Conservation (phyloP, 805 yeast species). For the Scheffersomyces spartinae region DNA sequence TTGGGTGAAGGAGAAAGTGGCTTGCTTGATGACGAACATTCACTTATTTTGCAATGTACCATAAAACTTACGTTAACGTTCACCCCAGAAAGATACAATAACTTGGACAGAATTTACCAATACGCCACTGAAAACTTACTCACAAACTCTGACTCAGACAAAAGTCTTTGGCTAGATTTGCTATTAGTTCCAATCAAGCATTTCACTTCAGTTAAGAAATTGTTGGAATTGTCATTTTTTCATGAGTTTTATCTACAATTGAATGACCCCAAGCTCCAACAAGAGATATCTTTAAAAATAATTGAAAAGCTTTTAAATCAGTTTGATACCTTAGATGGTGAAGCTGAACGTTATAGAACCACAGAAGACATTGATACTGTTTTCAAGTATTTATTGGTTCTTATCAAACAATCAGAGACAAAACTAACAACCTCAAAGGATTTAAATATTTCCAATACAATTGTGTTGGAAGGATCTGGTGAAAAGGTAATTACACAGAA, state of each 20-base stretch:
- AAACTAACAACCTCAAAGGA: conserved; percentile 22
- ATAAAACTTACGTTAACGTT: conserved; percentile 52
- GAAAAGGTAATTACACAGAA: conserved; percentile 22
- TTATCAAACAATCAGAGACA: conserved; percentile 31
- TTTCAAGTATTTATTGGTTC: conserved; percentile 44
- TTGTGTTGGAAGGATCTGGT: conserved; percentile 17
- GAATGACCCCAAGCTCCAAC: conserved; percentile 41
- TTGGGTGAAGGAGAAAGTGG: conserved; percentile 50
- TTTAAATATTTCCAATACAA: conserved; percentile 26
- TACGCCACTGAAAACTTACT: conserved; percentile 36
- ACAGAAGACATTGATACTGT: conserved; percentile 45
- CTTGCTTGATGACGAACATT: conserved; percentile 53
- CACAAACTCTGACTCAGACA: conserved; percentile 12
- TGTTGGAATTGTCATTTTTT: conserved; percentile 38
- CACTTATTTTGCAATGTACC: conserved; percentile 54
- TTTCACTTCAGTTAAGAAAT: conserved; percentile 25
- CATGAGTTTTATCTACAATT: conserved; percentile 38
- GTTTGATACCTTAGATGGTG: conserved; percentile 11
- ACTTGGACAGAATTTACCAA: conserved; percentile 50
- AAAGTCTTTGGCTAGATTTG: conserved; percentile 33
- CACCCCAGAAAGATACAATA: conserved; percentile 49
- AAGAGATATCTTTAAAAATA: conserved; percentile 47
- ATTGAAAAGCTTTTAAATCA: conserved; percentile 41
- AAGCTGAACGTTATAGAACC: conserved; percentile 18
- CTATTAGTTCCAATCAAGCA: conserved; percentile 38